phyloP scores from a whole-genome alignment of 2,329 filamentous ascomycete genomes.

The Bipolaris victoriae region DNA sequence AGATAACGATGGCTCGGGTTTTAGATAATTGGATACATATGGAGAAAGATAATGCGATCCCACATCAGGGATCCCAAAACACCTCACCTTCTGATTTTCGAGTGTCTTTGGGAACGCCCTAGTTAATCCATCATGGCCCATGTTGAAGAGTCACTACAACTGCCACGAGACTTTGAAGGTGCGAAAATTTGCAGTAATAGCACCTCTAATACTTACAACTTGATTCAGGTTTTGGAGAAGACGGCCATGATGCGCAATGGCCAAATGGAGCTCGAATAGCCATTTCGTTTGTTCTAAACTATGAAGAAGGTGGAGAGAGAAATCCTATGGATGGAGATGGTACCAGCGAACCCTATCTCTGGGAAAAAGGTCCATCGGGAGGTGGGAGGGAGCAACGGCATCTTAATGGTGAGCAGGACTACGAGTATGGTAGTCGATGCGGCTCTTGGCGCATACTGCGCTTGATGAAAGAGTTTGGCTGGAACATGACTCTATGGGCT shows the following conservation, averaged over 20 bases:
- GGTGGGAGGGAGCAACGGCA: constrained; percentile 49
- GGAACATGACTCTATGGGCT: constrained; percentile 60
- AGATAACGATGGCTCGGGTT: background rate
- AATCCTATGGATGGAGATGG: constrained; percentile 43
- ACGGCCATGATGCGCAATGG: constrained; percentile 47
- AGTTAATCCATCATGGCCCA: constrained; percentile 30
- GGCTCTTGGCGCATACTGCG: constrained; percentile 59
- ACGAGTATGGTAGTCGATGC: constrained; percentile 58
- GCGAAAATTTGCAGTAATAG: background rate
- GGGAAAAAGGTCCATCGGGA: constrained; percentile 47
- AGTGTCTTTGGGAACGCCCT: too few relatives aligned
- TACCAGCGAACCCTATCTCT: constrained; percentile 38
- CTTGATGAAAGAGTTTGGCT: constrained; percentile 56
- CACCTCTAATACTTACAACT: background rate
- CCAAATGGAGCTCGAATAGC: constrained; percentile 48
- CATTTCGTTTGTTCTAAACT: constrained; percentile 50
- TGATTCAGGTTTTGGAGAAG: constrained; percentile 46
- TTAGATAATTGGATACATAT: background rate
- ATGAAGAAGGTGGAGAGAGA: constrained; percentile 46
- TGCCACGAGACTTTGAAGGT: constrained; percentile 50
- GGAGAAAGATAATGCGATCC: background rate
- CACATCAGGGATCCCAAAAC: background rate
- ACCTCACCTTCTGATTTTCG: too few relatives aligned
- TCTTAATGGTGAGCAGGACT: constrained; percentile 58
- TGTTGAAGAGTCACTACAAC: constrained; percentile 43